Base-by-base conservation (phyloP, 2,329 filamentous ascomycete species). In the Coleophoma crateriformis region DNA sequence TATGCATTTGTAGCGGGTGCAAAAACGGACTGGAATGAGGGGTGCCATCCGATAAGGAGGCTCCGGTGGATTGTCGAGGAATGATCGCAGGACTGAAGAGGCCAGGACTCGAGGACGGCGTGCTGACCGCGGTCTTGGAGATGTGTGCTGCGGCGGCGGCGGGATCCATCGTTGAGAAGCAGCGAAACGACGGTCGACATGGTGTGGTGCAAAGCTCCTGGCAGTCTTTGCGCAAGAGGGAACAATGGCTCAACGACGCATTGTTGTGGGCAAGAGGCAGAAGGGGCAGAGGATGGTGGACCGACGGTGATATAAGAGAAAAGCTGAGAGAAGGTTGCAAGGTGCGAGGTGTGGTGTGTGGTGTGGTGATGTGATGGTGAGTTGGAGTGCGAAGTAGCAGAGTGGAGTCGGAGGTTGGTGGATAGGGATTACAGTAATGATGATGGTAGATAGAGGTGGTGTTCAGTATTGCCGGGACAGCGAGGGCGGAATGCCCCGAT, bases 1-100 rank as follows among this genome's bases (percentile, higher is more conserved):
- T 83, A 66, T 87, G 84, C 52, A 80, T 79, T 66, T 90, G 86
- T 49, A 87, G 68, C 33, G 85, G 84, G 61, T 90, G 86, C 49
- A 88, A 68, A 60, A 79, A 84, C 1, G 85, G 83, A 59, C 79
- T 84, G 50, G 73, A 72, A 38, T 71, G 61, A 42, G 68, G 62
- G 22, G 75, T 74, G 52, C 71, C 74, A 61, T 83, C 80, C 37
- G 59, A 57, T 52, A 77, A 79, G 27, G 72, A 61, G 27, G 76
- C 71, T 32, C 72, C 47, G 32, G 55, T 48, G 17, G 50, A 51
- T 19, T 47, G 57, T 45, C 41, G 55, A 12, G 56, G 56, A 46
- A 54, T 69, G 22, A 72, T 67, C 11, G 41, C 17, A 10, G 81
- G 78, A 58, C 73, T 82, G 68, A 82, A 84, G 51, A 84, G 75